Percentiles rank a stretch among this genome's conserved stretches.
Evolutionary conservation across 495 filamentous ascomycete species (phyloP).

Genomic region (Penicillium ucsense): DNA sequence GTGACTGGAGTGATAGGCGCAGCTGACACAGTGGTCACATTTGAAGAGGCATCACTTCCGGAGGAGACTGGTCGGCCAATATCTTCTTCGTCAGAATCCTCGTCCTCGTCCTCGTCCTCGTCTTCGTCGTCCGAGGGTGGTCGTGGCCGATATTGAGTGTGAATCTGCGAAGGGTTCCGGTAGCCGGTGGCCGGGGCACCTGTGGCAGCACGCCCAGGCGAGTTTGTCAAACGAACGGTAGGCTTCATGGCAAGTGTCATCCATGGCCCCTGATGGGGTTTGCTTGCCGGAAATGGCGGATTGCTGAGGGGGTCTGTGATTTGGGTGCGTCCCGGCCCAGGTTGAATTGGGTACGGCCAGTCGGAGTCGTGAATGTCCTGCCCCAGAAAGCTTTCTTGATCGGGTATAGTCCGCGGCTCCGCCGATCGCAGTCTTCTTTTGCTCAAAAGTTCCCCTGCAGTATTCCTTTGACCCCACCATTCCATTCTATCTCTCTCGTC

Average conservation of each 20-base stretch:
- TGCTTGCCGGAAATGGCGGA: not conserved
- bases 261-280: constrained; percentile 6
- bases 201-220: constrained; percentile 18
- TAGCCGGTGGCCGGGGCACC: constrained; percentile 11
- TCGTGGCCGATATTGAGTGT: constrained; percentile 8
- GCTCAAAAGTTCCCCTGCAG: too few species aligned
- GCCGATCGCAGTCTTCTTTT: constrained; percentile 4
- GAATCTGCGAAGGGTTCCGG: constrained; percentile 1
- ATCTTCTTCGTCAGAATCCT: constrained; percentile 29
- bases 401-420: constrained; percentile 7
- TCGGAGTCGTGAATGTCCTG: constrained; percentile 1
- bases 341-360: not conserved
- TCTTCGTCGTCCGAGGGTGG: constrained; percentile 15
- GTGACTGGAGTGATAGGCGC: constrained; percentile 18
- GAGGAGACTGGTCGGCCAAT: constrained; percentile 35
- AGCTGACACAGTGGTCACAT: constrained; percentile 38
- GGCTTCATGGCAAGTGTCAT: constrained; percentile 14
- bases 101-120: constrained; percentile 13
- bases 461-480: not conserved
- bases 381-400: constrained; percentile 7
- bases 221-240: constrained; percentile 19
- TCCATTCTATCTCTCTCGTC: not conserved
- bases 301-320: not conserved
- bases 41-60: constrained; percentile 46
- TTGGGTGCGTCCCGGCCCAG: not conserved